These are phyloP conservation scores for Boletellus emodensis DNA, from an alignment of 768 basidiomycete genomes.

Conservation along the genomic window DNA sequence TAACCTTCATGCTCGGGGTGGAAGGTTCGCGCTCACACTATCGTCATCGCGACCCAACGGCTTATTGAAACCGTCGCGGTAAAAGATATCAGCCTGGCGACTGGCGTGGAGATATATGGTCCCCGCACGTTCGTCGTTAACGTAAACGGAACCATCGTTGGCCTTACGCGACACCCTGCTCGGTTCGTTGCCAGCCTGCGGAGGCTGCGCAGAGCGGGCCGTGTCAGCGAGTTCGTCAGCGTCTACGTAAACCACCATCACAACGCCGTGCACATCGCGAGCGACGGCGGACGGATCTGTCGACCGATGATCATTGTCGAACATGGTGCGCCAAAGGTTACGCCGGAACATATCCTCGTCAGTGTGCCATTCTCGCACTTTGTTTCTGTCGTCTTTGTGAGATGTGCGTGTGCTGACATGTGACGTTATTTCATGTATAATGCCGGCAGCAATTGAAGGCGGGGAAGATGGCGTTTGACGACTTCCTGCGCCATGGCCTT, in stretches of 20 bases:
- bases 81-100: conserved; percentile 82
- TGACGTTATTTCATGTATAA: neutral
- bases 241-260: conserved; percentile 97
- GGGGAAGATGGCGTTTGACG: conserved; percentile 80
- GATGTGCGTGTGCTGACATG: conserved; percentile 1
- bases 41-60: conserved; percentile 8
- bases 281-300: conserved; percentile 97
- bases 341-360: conserved; percentile 75
- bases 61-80: conserved; percentile 8
- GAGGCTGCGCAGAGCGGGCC: conserved; percentile 84
- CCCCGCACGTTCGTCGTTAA: conserved; percentile 91
- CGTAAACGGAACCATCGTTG: conserved; percentile 94
- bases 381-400: no score
- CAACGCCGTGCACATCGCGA: conserved; percentile 89
- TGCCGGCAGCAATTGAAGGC: conserved; percentile 68
- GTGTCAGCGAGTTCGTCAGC: conserved; percentile 94
- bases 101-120: conserved; percentile 95
- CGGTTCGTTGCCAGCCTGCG: conserved; percentile 90
- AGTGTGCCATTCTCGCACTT: neutral
- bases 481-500: conserved; percentile 86
- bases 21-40: conserved; percentile 58
- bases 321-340: conserved; percentile 69
- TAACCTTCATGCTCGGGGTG: conserved; percentile 94
- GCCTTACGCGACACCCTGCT: conserved; percentile 79
- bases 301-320: conserved; percentile 97